Evolutionary conservation across 768 basidiomycete genomes (phyloP).

Genomic region (Xerocomus spinulosus): DNA sequence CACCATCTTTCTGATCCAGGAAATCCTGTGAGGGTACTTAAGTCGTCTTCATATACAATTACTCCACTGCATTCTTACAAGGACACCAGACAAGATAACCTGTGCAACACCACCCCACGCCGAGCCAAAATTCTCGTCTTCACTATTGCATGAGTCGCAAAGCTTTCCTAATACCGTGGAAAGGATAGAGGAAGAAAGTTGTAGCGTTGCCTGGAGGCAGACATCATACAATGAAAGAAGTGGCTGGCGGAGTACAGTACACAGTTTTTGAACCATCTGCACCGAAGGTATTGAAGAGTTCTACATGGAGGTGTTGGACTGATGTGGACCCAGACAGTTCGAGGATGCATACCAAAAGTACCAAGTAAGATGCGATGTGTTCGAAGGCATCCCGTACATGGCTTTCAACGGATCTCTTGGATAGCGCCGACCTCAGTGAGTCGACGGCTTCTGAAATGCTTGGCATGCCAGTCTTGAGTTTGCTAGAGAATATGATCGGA

Average conservation of each 20-base stretch:
- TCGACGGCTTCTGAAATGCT: constrained; percentile 30
- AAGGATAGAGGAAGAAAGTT: constrained; percentile 40
- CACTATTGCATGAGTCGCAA: constrained; percentile 18
- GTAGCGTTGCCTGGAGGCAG: constrained; percentile 37
- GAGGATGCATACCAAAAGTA: constrained; percentile 39
- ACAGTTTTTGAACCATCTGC: constrained; percentile 36
- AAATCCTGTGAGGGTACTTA: constrained; percentile 20
- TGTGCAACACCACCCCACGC: constrained; percentile 46
- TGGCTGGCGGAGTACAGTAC: constrained; percentile 38
- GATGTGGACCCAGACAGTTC: background rate
- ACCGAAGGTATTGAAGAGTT: constrained; percentile 36
- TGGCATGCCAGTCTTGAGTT: constrained; percentile 19
- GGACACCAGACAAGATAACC: constrained; percentile 49
- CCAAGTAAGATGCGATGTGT: constrained; percentile 39
- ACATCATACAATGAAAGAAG: constrained; percentile 42
- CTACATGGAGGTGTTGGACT: constrained; percentile 23
- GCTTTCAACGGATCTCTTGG: constrained; percentile 26
- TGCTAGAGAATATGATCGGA: no score
- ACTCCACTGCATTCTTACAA: constrained; percentile 32
- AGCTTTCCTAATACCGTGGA: constrained; percentile 38
- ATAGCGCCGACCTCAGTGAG: constrained; percentile 29
- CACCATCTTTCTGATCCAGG: constrained; percentile 16
- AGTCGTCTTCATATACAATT: constrained; percentile 3
- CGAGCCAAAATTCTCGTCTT: constrained; percentile 18
- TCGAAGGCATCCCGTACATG: constrained; percentile 33